phyloP scores from a whole-genome alignment of 208 protist genomes.

The Porcisia hertigi region DNA sequence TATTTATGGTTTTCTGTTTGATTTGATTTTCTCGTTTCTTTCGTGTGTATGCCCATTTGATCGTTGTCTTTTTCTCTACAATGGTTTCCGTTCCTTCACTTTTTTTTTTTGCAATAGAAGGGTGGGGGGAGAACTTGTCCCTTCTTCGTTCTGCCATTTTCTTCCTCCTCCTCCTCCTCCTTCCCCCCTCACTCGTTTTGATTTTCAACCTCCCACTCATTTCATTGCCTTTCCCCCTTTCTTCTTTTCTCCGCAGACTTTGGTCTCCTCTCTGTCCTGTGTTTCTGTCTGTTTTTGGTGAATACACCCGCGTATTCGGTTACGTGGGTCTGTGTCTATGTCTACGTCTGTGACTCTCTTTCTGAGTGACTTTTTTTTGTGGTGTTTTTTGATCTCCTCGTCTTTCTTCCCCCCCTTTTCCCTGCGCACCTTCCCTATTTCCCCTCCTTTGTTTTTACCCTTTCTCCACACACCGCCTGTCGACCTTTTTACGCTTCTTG shows the following conservation, averaged over 20 bases:
- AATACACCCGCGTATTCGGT: not conserved
- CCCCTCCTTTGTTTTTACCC: too few species aligned
- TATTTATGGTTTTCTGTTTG: not conserved
- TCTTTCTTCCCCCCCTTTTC: not conserved
- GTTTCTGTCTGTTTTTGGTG: not conserved
- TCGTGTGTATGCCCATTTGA: not conserved
- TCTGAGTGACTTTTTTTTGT: too few species aligned
- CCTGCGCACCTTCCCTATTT: too few species aligned
- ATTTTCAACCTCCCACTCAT: not conserved
- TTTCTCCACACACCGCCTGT: not conserved
- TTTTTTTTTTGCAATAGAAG: not conserved
- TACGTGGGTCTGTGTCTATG: not conserved
- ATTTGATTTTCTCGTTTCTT: not conserved
- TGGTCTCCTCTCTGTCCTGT: not conserved
- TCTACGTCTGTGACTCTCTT: too few species aligned
- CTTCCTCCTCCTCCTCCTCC: not conserved
- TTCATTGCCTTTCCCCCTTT: not conserved
- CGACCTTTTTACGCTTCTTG: not conserved
- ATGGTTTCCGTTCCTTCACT: too few species aligned
- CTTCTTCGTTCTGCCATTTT: not conserved
- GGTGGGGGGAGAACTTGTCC: not conserved
- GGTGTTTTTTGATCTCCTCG: not conserved
- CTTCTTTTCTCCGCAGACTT: not conserved
- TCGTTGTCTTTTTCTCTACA: not conserved
- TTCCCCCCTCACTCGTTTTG: not conserved